Conservation (phyloP, 2,329 filamentous ascomycete genomes). For the Microascus cirrosus region DNA sequence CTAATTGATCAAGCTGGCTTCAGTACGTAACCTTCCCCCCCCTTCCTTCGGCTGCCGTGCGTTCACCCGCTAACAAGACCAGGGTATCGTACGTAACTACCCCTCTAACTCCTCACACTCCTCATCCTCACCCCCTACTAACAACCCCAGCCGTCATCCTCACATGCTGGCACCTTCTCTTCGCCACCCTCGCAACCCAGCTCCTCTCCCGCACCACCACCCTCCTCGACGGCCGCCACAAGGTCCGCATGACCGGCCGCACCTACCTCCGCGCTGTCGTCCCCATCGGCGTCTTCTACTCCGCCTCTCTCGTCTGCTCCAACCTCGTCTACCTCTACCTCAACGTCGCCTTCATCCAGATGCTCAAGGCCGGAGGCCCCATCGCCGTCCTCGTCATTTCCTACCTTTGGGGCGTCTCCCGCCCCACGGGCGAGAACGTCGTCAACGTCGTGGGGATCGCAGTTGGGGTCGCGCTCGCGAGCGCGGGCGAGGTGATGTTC, state of each 20-base stretch:
- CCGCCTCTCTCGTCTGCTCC: conserved; percentile 52
- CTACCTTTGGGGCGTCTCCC: conserved; percentile 46
- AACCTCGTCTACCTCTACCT: conserved; percentile 60
- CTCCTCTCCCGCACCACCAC: conserved; percentile 51
- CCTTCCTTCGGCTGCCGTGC: not conserved
- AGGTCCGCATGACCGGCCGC: conserved; percentile 47
- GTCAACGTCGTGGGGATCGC: conserved; percentile 41
- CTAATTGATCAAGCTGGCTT: conserved; percentile 66
- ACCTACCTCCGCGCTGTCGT: conserved; percentile 53
- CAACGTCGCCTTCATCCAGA: conserved; percentile 58
- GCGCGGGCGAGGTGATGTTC: conserved; percentile 57
- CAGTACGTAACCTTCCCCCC: conserved; percentile 37
- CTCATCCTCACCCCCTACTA: not conserved
- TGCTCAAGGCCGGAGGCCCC: conserved; percentile 58
- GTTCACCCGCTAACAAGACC: not conserved
- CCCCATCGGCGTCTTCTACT: conserved; percentile 57
- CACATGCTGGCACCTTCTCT: conserved; percentile 57
- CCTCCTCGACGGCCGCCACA: conserved; percentile 51
- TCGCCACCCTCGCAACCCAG: conserved; percentile 56
- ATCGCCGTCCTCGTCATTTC: conserved; percentile 55
- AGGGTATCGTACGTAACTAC: conserved; percentile 20
- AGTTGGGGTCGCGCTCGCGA: conserved; percentile 38
- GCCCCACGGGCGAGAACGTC: conserved; percentile 31
- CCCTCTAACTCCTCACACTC: not conserved
- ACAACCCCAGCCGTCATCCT: conserved; percentile 37